Evolutionary conservation across 2,329 filamentous ascomycete species (phyloP).

Genomic region (Talaromyces sp.): DNA sequence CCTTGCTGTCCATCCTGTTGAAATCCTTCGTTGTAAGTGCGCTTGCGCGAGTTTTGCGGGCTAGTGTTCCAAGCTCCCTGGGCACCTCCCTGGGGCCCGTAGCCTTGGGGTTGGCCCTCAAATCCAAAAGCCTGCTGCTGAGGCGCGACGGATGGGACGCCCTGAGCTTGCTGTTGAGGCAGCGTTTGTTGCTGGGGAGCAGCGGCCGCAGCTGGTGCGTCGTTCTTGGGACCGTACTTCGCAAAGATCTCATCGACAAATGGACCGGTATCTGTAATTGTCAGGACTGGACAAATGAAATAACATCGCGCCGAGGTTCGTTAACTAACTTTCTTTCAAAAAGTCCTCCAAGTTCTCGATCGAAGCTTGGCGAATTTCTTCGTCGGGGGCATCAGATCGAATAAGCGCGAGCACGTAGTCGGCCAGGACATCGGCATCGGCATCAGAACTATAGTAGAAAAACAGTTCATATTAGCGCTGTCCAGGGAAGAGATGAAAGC

Average conservation of each 20-base stretch:
- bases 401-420: slow-evolving; percentile 59
- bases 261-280: slow-evolving; percentile 40
- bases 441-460: slow-evolving; percentile 47
- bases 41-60: slow-evolving; percentile 43
- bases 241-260: slow-evolving; percentile 55
- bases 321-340: slow-evolving; percentile 46
- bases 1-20: slow-evolving; percentile 40
- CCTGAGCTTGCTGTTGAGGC: slow-evolving; percentile 17
- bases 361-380: slow-evolving; percentile 49
- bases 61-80: slow-evolving; percentile 17
- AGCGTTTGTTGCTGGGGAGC: slow-evolving; percentile 2
- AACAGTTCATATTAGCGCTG: neutral
- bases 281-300: neutral
- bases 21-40: slow-evolving; percentile 48
- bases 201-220: slow-evolving; percentile 17
- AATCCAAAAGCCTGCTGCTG: slow-evolving; percentile 13
- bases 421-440: slow-evolving; percentile 56
- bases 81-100: slow-evolving; percentile 16
- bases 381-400: slow-evolving; percentile 50
- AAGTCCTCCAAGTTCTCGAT: slow-evolving; percentile 56
- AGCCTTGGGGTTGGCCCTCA: slow-evolving; percentile 13
- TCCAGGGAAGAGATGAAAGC: slow-evolving; percentile 6
- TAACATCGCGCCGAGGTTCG: neutral
- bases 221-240: slow-evolving; percentile 44
- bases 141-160: neutral